Evolutionary conservation across 352 stramenopile species (phyloP), one percentile per base, ranked within the genome.

Genomic region (Pythium scleroteichum): DNA sequence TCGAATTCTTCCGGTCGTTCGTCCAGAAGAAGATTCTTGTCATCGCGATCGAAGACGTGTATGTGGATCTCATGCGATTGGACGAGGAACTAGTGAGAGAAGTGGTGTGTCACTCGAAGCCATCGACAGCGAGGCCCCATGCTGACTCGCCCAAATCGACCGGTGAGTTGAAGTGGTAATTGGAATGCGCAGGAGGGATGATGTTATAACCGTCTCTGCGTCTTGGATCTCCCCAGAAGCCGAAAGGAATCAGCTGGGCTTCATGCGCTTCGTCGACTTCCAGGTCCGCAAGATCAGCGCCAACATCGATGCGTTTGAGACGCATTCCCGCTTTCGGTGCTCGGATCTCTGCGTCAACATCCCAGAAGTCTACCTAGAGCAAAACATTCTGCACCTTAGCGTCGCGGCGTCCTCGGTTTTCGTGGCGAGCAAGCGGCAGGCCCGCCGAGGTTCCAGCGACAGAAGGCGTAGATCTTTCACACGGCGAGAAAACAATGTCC

Each of bases 1-100:
- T 72, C 38, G 78, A 75, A 22, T 92, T 90, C 49, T 87, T 92
- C 41, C 76, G 77, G 45, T 92, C 79, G 22, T 92, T 90, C 55
- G 78, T 79, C 8, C 79, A 87, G 51, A 78, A 79, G n/a, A 89
- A 88, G 48, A 83, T 92, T 29, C 75, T 79, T 35, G 62, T 81
- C n/a, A 66, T 92, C 19, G 64, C 59, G 17, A 71, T 92, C 26
- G 79, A 82, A 29, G 60, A 82, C 23, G 51, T 88, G 9, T 38
- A 71, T 22, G 66, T 72, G 3, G 66, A 79, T 13, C 35, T 88
- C 4, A 56, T 67, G 0, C 53, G 60, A 3, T 20, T 88, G 7
- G 73, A 88, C 24, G 71, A 85, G 39, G 49, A 68, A 16, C 29
- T 81, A 1, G 14, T 87, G 10, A 27, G 40, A 12, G 61, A 75